These are phyloP conservation scores for Andrographis paniculata DNA, from an alignment of 305 asterid genomes.

Conservation along the genomic window DNA sequence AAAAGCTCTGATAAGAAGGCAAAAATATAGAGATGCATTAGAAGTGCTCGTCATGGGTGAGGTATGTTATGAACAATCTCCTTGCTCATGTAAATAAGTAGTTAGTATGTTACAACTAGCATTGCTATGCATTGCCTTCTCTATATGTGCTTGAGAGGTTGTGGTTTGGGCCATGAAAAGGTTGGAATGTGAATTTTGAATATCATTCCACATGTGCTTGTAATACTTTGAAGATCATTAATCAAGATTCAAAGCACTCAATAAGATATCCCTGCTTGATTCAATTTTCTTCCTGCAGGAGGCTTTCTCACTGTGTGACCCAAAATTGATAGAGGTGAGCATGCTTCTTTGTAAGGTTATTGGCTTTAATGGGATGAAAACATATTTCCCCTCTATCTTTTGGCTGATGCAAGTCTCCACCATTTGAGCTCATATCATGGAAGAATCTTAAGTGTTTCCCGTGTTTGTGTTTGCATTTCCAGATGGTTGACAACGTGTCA, in stretches of 20 bases:
- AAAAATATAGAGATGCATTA: slow-evolving; percentile 64
- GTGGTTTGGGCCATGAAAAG: too few species aligned
- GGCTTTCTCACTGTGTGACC: slow-evolving; percentile 82
- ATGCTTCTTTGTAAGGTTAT: slow-evolving; percentile 7
- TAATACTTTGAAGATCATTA: too few species aligned
- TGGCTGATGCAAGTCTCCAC: too few species aligned
- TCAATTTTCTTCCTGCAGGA: slow-evolving; percentile 48
- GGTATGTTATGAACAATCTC: too few species aligned
- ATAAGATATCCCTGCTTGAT: too few species aligned
- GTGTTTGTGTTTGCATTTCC: slow-evolving; percentile 20
- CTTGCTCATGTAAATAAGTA: too few species aligned
- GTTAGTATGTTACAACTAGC: neutral
- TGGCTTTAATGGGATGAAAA: slow-evolving; percentile 3
- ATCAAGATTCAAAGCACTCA: too few species aligned
- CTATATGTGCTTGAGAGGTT: too few species aligned
- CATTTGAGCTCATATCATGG: slow-evolving; percentile 12
- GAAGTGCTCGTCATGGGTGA: slow-evolving; percentile 97
- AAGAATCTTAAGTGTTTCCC: slow-evolving; percentile 11
- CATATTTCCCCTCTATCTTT: slow-evolving; percentile 3
- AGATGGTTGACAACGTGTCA: slow-evolving; percentile 91
- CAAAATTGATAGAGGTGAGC: slow-evolving; percentile 67
- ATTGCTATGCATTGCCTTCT: neutral
- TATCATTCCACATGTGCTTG: too few species aligned
- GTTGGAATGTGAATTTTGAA: too few species aligned
- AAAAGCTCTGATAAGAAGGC: slow-evolving; percentile 56